Percentiles rank a stretch among this genome's conserved stretches.
phyloP scores from a whole-genome alignment of 169 alveolate genomes.

The Babesia gibsoni region DNA sequence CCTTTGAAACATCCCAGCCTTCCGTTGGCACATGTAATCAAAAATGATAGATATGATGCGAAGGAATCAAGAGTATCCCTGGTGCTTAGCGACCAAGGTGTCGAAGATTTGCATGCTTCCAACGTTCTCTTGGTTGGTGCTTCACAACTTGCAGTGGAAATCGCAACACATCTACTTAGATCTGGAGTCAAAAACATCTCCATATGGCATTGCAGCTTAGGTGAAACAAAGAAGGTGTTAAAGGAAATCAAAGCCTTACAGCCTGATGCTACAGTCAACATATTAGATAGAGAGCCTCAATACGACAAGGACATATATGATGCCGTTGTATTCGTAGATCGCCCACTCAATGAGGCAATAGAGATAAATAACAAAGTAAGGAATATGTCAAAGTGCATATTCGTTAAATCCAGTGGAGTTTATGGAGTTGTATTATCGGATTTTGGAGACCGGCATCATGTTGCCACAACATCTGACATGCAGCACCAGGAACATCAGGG shows the following conservation, averaged over 20 bases:
- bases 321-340: slow-evolving; percentile 33
- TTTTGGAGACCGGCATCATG: slow-evolving; percentile 45
- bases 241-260: slow-evolving; percentile 1
- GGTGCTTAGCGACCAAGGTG: slow-evolving; percentile 27
- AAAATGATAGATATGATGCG: neutral
- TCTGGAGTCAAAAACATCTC: slow-evolving; percentile 39
- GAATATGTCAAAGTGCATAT: slow-evolving; percentile 30
- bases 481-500: slow-evolving; percentile 42
- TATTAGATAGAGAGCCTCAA: slow-evolving; percentile 31
- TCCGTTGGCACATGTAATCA: neutral
- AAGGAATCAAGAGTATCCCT: slow-evolving; percentile 37
- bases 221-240: neutral
- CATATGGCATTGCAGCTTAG: slow-evolving; percentile 19
- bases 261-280: slow-evolving; percentile 28
- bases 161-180: slow-evolving; percentile 46
- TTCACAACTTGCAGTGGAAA: slow-evolving; percentile 30
- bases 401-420: slow-evolving; percentile 20
- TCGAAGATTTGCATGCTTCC: slow-evolving; percentile 23
- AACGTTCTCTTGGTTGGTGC: slow-evolving; percentile 59
- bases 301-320: neutral
- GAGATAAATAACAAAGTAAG: slow-evolving; percentile 5
- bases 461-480: slow-evolving; percentile 29
- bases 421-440: slow-evolving; percentile 54
- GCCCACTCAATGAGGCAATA: slow-evolving; percentile 26
- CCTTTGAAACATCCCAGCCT: too few relatives aligned